These are phyloP conservation scores for Aspergillus oerlinghausenensis DNA, from an alignment of 2,329 filamentous ascomycete species.

Conservation along the genomic window DNA sequence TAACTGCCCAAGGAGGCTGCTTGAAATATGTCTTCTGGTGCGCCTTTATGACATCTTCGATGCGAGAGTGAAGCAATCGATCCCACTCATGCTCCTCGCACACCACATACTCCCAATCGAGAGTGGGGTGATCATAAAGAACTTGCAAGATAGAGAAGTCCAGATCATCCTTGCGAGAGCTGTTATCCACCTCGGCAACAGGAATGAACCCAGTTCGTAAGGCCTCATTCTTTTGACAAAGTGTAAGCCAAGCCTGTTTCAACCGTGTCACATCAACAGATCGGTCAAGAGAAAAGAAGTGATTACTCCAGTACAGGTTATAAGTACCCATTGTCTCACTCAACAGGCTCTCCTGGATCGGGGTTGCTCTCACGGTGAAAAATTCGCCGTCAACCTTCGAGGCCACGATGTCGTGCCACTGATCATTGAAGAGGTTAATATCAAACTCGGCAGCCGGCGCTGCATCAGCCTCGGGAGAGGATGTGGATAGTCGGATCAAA, in stretches of 20 bases:
- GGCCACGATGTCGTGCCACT: slow-evolving; percentile 16
- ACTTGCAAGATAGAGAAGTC: slow-evolving; percentile 27
- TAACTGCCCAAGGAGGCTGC: slow-evolving; percentile 35
- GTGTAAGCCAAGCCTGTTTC: slow-evolving; percentile 29
- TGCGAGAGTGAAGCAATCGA: slow-evolving; percentile 12
- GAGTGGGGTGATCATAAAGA: slow-evolving; percentile 18
- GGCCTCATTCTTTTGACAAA: slow-evolving; percentile 29
- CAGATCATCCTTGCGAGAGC: neutral
- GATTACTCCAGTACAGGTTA: slow-evolving; percentile 39
- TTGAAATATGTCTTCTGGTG: slow-evolving; percentile 27
- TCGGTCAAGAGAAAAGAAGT: slow-evolving; percentile 29
- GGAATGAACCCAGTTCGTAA: slow-evolving; percentile 36
- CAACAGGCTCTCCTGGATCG: slow-evolving; percentile 37
- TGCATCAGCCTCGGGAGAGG: neutral
- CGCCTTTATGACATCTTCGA: slow-evolving; percentile 19
- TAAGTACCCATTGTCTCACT: slow-evolving; percentile 37
- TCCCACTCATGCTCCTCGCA: slow-evolving; percentile 13
- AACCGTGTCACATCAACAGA: slow-evolving; percentile 26
- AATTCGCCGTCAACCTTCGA: slow-evolving; percentile 16
- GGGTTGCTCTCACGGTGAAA: slow-evolving; percentile 26
- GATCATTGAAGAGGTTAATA: slow-evolving; percentile 18
- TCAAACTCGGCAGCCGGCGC: slow-evolving; percentile 9
- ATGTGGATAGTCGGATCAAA: slow-evolving; percentile 13
- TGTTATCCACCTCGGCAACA: slow-evolving; percentile 18
- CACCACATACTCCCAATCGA: slow-evolving; percentile 23